Conservation (phyloP, 2,329 filamentous ascomycete species). For the Plenodomus biglobosus region DNA sequence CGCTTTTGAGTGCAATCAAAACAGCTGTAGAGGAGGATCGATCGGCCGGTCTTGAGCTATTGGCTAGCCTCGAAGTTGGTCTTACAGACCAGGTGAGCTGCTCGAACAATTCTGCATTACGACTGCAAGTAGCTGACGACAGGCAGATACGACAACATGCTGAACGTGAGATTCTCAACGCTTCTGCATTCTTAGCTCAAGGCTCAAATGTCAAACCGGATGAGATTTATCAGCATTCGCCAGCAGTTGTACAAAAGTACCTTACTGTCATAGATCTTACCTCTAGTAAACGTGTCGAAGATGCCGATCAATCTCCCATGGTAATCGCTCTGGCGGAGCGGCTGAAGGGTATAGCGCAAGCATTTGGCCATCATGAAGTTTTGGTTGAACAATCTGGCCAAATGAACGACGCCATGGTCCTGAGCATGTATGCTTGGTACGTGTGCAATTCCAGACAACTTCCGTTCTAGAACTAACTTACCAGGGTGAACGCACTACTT, state of each 20-base stretch:
- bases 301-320: constrained; percentile 20
- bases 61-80: constrained; percentile 42
- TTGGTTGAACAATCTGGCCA: not conserved
- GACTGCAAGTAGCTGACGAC: not conserved
- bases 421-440: constrained; percentile 30
- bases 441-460: not conserved
- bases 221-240: constrained; percentile 5
- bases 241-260: constrained; percentile 34
- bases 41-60: constrained; percentile 48
- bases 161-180: constrained; percentile 40
- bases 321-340: constrained; percentile 34
- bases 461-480: constrained; percentile 13
- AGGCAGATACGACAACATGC: constrained; percentile 39
- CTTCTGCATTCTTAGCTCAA: constrained; percentile 30
- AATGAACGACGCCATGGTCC: constrained; percentile 5
- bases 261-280: constrained; percentile 41
- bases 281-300: constrained; percentile 16
- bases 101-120: not conserved
- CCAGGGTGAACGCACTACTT: constrained; percentile 38
- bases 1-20: constrained; percentile 44
- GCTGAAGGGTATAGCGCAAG: constrained; percentile 33
- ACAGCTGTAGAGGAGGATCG: constrained; percentile 45
- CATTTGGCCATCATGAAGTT: constrained; percentile 17
- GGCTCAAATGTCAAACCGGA: constrained; percentile 5
- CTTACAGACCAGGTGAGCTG: constrained; percentile 35